A percentile compares a stretch with the other conserved stretches of the same genome.
phyloP scores from a whole-genome alignment of 352 stramenopile species.

The Phytophthora melonis region DNA sequence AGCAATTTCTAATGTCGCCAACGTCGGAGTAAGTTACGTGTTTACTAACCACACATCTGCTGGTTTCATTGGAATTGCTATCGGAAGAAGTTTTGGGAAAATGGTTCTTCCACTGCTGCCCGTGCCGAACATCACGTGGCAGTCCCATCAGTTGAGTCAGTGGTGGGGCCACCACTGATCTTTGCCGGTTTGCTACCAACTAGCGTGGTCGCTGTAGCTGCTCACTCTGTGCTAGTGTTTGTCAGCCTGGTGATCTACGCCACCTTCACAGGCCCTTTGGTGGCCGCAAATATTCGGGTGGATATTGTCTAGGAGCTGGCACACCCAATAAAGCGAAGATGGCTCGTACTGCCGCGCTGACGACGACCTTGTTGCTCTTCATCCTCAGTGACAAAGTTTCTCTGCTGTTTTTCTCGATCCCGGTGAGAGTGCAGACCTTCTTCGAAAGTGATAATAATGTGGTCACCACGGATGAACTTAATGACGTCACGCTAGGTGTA shows the following conservation, averaged over 20 bases:
- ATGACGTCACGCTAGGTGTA: conserved; percentile 65
- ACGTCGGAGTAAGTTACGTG: conserved; percentile 57
- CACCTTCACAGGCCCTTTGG: conserved; percentile 53
- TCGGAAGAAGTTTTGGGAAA: conserved; percentile 59
- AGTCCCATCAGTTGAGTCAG: conserved; percentile 31
- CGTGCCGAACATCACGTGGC: conserved; percentile 55
- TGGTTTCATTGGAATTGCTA: conserved; percentile 74
- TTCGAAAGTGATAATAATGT: conserved; percentile 45
- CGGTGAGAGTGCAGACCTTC: conserved; percentile 43
- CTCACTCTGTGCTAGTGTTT: conserved; percentile 63
- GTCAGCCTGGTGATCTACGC: conserved; percentile 62
- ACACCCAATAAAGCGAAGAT: conserved; percentile 45
- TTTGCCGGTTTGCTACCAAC: conserved; percentile 53
- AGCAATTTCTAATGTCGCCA: conserved; percentile 64
- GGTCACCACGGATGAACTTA: conserved; percentile 54
- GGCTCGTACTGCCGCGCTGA: conserved; percentile 34
- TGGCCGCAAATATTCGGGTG: conserved; percentile 64
- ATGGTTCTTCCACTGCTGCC: conserved; percentile 50
- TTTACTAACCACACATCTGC: conserved; percentile 69
- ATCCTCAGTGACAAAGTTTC: conserved; percentile 32
- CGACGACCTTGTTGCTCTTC: too few relatives aligned
- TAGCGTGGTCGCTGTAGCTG: conserved; percentile 53
- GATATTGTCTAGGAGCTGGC: conserved; percentile 60
- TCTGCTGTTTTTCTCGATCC: conserved; percentile 49
- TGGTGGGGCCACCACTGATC: conserved; percentile 48